Evolutionary conservation across 164 flowering plant species (phyloP).

Genomic region (Saururus chinensis): DNA sequence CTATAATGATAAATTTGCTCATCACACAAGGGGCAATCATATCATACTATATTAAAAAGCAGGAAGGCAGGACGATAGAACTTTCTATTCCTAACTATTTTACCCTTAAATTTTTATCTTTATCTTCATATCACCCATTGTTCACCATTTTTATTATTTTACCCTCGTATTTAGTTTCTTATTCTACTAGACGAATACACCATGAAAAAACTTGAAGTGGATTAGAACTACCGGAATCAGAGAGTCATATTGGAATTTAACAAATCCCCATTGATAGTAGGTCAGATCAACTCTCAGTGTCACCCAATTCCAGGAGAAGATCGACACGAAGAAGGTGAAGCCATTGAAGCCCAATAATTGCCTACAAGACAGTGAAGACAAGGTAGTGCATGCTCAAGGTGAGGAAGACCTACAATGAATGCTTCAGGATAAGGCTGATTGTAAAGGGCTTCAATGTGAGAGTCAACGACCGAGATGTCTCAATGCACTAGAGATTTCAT

Average conservation of each 20-base stretch:
- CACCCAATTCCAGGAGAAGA: slow-evolving; percentile 8
- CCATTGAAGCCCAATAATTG: slow-evolving; percentile 3
- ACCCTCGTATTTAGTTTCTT: no score
- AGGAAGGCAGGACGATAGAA: no score
- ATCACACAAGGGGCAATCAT: no score
- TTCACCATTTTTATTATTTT: no score
- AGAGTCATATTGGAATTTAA: no score
- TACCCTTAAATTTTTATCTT: no score
- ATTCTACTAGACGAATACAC: background rate
- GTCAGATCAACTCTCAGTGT: background rate
- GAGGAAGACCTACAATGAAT: slow-evolving; percentile 85
- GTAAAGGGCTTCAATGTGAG: slow-evolving; percentile 46
- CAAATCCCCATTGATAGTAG: background rate
- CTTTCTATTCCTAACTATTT: no score
- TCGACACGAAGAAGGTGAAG: slow-evolving; percentile 6
- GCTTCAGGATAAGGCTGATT: slow-evolving; percentile 55
- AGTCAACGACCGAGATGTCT: slow-evolving; percentile 84
- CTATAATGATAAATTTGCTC: no score
- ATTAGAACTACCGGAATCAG: no score
- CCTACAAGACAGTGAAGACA: slow-evolving; percentile 27
- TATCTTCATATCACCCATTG: no score
- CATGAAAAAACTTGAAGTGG: background rate
- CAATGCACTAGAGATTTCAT: slow-evolving; percentile 75
- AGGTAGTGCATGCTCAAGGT: slow-evolving; percentile 71
- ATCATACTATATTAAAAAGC: no score